A percentile compares a stretch with the other conserved stretches of the same genome.
Conservation (phyloP, 257 asterid species). For the Fraxinus anomala region DNA sequence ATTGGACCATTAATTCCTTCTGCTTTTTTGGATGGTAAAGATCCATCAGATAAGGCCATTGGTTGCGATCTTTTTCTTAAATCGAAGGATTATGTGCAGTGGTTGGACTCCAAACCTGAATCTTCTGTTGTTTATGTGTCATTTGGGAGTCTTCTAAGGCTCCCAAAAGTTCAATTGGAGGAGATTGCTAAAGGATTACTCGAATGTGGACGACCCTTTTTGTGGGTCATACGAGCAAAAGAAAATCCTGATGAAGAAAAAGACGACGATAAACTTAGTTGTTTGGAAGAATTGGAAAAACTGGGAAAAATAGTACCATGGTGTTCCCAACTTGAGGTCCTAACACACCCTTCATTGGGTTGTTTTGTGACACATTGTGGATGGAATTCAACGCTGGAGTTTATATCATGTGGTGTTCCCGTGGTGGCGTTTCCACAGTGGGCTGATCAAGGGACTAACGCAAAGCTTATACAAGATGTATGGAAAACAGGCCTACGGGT, state of each 20-base stretch:
- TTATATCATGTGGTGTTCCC: conserved; percentile 30
- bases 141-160: conserved; percentile 20
- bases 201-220: conserved; percentile 25
- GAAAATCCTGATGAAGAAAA: conserved; percentile 4
- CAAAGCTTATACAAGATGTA: conserved; percentile 27
- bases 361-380: no score
- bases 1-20: conserved; percentile 36
- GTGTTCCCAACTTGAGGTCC: no score
- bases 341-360: no score
- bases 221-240: conserved; percentile 33
- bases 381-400: conserved; percentile 21
- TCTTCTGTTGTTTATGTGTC: conserved; percentile 28
- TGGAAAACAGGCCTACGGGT: conserved; percentile 27
- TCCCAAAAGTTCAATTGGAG: conserved; percentile 24
- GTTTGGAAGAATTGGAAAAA: conserved; percentile 24
- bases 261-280: conserved; percentile 19
- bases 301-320: no score
- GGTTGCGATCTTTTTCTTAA: conserved; percentile 4
- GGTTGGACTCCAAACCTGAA: conserved; percentile 25
- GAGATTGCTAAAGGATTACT: conserved; percentile 27
- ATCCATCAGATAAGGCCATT: conserved; percentile 20
- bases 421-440: conserved; percentile 32
- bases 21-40: conserved; percentile 26
- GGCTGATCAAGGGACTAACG: conserved; percentile 28
- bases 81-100: conserved; percentile 10